Evolutionary conservation across 2,329 filamentous ascomycete species (phyloP).

Genomic region (Pestalotiopsis sp.): DNA sequence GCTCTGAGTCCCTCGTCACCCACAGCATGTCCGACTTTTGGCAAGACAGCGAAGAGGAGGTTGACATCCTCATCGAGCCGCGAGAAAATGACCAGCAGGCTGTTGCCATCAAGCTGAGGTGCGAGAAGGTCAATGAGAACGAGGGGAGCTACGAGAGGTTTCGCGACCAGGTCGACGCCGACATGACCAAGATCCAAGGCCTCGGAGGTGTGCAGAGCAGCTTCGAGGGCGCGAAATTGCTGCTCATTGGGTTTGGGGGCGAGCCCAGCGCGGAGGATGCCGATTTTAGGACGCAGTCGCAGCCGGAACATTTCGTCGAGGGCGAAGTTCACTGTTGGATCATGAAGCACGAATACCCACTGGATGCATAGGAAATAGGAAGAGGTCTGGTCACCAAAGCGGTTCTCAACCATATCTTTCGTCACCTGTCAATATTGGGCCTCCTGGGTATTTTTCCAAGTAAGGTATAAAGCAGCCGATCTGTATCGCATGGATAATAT

Average conservation of each 20-base stretch:
- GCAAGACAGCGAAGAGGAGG: not conserved
- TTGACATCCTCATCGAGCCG: conserved; percentile 7
- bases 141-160: conserved; percentile 9
- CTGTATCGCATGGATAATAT: too few relatives aligned
- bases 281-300: not conserved
- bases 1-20: not conserved
- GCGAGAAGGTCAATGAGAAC: conserved; percentile 4
- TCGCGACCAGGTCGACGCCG: conserved; percentile 2
- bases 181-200: not conserved
- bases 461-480: too few relatives aligned
- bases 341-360: not conserved
- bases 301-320: not conserved
- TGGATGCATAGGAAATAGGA: not conserved
- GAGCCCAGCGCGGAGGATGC: not conserved
- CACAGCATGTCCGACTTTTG: not conserved
- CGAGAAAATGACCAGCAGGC: not conserved
- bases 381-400: too few relatives aligned
- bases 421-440: too few relatives aligned
- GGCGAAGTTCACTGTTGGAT: conserved; percentile 7
- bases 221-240: not conserved
- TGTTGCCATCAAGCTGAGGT: not conserved
- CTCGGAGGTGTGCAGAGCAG: not conserved
- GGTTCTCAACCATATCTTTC: too few relatives aligned
- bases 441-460: too few relatives aligned
- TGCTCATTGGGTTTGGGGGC: not conserved